Base-by-base conservation (phyloP, 2,329 filamentous ascomycete species). In the Neoascochyta sp. region DNA sequence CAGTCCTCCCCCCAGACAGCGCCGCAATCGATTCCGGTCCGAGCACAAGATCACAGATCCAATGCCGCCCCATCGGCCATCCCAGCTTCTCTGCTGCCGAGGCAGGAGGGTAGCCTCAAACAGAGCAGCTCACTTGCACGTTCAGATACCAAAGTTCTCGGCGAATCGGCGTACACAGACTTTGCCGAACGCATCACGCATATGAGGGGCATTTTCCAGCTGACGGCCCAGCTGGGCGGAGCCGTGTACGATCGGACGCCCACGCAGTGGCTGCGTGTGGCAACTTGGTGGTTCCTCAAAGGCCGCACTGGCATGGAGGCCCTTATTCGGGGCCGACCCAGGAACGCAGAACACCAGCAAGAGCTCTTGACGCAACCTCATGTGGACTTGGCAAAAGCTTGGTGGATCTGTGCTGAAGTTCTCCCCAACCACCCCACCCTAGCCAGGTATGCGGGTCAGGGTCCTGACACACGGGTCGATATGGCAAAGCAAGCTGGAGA, bases 211-310 rank as follows among this genome's bases (percentile, higher is more conserved):
- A 71, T 92, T 3, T 93, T 94, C 54, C 73, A 79, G 20, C 63
- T 90, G 23, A 85, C 89, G 34, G 81, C 87, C 0, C 86, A 94
- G 58, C 75, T 80, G 17, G 70, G 81, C 16, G 80, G 77, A 41
- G 79, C 85, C 0, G 57, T 88, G 4, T 71, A 76, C 32, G 71
- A 74, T 16, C 81, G 77, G 28, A 68, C 78, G 0, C 71, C 82
- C 1, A 70, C 74, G 25, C 78, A 87, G 37, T 82, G 89, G 67
- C 71, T 83, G 7, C 75, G 85, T 35, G 81, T 80, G 14, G 81
- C 79, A 3, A 68, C 86, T 1, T 95, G 89, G 89, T 95, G 89
- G 89, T 93, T 95, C 52, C 57, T 94, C 24, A 83, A 78, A 46
- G 89, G 88, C 12, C 80, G 88, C 39, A 77, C 81, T 52, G 79